phyloP scores from a whole-genome alignment of 108 stramenopile species.

The Nannochloropsis gaditana region DNA sequence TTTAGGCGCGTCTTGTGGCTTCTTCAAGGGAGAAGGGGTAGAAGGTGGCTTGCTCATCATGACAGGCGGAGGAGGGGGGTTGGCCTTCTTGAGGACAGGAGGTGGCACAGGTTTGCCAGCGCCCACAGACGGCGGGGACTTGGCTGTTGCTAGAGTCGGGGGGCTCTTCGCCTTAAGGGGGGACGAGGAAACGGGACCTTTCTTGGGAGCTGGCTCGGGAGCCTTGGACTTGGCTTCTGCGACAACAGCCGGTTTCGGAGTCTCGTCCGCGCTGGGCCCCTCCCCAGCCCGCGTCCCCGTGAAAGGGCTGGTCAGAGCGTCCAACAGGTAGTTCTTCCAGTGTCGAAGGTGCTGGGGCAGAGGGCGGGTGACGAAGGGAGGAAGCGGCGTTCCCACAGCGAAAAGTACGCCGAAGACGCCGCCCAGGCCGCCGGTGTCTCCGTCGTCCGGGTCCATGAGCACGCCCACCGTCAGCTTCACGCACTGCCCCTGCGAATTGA shows the following conservation, averaged over 20 bases:
- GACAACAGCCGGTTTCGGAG: background rate
- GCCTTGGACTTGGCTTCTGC: background rate
- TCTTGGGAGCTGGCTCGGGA: background rate
- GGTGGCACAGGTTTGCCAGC: background rate
- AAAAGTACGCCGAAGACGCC: constrained; percentile 47
- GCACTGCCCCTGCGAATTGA: constrained; percentile 39
- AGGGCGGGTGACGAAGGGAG: constrained; percentile 26
- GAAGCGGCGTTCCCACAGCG: constrained; percentile 46
- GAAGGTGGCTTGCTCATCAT: background rate
- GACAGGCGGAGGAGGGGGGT: background rate
- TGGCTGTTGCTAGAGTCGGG: background rate
- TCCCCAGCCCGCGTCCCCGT: background rate
- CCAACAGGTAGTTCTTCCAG: constrained; percentile 20
- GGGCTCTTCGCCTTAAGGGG: background rate
- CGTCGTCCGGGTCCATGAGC: constrained; percentile 45
- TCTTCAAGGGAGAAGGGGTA: background rate
- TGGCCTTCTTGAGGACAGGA: background rate
- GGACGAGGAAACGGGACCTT: background rate
- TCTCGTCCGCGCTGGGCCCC: background rate
- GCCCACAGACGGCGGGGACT: background rate
- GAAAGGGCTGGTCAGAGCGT: background rate
- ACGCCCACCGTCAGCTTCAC: constrained; percentile 42
- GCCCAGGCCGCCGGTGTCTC: constrained; percentile 47
- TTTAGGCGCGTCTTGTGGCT: background rate
- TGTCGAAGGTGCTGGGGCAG: constrained; percentile 21